Conservation (phyloP, 129 eudicot genomes). For the Tagetes erecta region DNA sequence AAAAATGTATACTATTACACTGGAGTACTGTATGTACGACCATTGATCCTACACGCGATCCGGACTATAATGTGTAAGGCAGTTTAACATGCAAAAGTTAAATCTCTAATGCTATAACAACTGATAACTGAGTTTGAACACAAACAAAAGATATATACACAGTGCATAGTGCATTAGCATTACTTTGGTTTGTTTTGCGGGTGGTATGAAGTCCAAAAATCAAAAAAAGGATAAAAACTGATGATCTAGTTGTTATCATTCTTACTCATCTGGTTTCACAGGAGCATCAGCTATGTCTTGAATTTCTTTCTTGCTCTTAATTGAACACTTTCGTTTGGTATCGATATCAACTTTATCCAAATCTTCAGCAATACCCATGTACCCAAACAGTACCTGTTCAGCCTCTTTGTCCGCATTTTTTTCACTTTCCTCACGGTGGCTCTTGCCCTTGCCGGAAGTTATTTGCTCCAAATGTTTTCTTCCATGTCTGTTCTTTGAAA, state of each 20-base stretch:
- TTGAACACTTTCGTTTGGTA: slow-evolving; percentile 48
- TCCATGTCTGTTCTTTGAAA: slow-evolving; percentile 58
- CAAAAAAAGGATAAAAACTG: not conserved
- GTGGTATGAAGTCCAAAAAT: not conserved
- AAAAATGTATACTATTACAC: no score
- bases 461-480: slow-evolving; percentile 43
- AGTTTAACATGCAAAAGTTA: no score
- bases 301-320: slow-evolving; percentile 74
- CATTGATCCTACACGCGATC: no score
- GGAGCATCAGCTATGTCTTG: slow-evolving; percentile 61
- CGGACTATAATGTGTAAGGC: no score
- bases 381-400: slow-evolving; percentile 54
- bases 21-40: no score
- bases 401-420: slow-evolving; percentile 31
- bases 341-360: slow-evolving; percentile 63
- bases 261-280: slow-evolving; percentile 41
- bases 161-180: not conserved
- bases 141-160: slow-evolving; percentile 2
- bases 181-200: slow-evolving; percentile 14
- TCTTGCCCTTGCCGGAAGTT: slow-evolving; percentile 27
- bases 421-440: slow-evolving; percentile 26
- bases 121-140: not conserved
- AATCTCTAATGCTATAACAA: not conserved
- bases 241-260: not conserved
- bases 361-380: slow-evolving; percentile 73